phyloP scores from a whole-genome alignment of 805 yeast species.

The Kodamaea leandrae region DNA sequence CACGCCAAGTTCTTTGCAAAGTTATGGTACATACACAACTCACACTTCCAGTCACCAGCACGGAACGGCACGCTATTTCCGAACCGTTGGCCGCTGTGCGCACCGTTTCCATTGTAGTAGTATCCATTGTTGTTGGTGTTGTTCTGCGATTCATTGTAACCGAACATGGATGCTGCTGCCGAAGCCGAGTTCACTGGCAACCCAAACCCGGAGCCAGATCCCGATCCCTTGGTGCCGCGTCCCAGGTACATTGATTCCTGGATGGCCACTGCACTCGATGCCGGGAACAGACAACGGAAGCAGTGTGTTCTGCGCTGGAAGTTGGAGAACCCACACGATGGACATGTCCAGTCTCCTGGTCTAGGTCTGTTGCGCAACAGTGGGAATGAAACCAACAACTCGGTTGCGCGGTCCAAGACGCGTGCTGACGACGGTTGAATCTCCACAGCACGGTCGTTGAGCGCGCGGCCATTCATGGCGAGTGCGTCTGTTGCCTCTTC shows the following conservation, averaged over 20 bases:
- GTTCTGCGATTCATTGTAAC: conserved; percentile 16
- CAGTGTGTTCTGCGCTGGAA: conserved; percentile 93
- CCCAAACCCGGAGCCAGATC: conserved; percentile 12
- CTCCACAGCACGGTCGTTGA: conserved; percentile 74
- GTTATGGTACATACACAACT: conserved; percentile 80
- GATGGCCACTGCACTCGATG: conserved; percentile 65
- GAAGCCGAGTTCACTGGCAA: conserved; percentile 15
- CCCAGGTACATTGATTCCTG: conserved; percentile 54
- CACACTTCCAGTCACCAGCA: conserved; percentile 98
- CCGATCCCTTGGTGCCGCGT: not conserved
- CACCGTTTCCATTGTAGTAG: conserved; percentile 14
- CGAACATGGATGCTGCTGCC: conserved; percentile 13
- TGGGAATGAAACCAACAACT: conserved; percentile 80
- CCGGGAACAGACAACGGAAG: conserved; percentile 88
- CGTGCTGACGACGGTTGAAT: conserved; percentile 81
- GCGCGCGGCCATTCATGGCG: conserved; percentile 71
- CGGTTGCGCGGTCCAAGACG: conserved; percentile 79
- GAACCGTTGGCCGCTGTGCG: conserved; percentile 18
- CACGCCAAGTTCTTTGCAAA: conserved; percentile 89
- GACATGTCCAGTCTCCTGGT: conserved; percentile 99
- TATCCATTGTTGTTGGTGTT: conserved; percentile 25
- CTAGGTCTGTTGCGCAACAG: conserved; percentile 82
- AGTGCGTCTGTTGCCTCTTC: conserved; percentile 82
- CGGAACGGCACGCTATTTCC: conserved; percentile 78
- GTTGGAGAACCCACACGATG: conserved; percentile 91